These are phyloP conservation scores for Selaginella moellendorffii DNA, from an alignment of 75 land plant species.

Conservation along the genomic window DNA sequence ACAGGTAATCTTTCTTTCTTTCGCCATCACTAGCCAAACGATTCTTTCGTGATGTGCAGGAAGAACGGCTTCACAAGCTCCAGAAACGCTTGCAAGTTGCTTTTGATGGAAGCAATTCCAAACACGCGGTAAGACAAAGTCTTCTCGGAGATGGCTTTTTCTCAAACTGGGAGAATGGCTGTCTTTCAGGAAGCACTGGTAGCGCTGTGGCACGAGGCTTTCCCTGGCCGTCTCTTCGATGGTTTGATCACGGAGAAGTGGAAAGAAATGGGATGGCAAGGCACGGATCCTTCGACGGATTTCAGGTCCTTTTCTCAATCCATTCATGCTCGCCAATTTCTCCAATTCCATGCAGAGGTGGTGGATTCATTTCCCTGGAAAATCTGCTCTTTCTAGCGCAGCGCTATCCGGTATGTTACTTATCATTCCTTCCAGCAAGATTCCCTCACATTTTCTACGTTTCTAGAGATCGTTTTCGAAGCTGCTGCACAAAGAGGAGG, in stretches of 20 bases:
- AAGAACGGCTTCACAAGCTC: neutral
- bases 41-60: neutral
- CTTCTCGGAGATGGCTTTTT: neutral
- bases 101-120: neutral
- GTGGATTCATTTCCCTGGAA: slow-evolving; percentile 90
- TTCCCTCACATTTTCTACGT: neutral
- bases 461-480: slow-evolving; percentile 45
- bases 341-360: slow-evolving; percentile 48
- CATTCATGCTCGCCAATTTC: neutral
- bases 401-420: slow-evolving; percentile 54
- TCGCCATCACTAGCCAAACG: neutral
- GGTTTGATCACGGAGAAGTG: slow-evolving; percentile 83
- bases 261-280: slow-evolving; percentile 99
- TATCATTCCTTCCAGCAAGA: neutral
- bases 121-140: neutral
- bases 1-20: slow-evolving; percentile 30
- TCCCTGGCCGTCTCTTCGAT: slow-evolving; percentile 40
- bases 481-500: slow-evolving; percentile 50
- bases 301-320: slow-evolving; percentile 40
- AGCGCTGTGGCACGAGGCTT: slow-evolving; percentile 64
- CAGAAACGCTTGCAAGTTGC: neutral
- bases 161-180: neutral
- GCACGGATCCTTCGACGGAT: slow-evolving; percentile 91
- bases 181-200: slow-evolving; percentile 50
- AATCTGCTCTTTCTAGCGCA: slow-evolving; percentile 81